Base-by-base conservation (phyloP, 305 asterid species). In the Ajuga reptans region DNA sequence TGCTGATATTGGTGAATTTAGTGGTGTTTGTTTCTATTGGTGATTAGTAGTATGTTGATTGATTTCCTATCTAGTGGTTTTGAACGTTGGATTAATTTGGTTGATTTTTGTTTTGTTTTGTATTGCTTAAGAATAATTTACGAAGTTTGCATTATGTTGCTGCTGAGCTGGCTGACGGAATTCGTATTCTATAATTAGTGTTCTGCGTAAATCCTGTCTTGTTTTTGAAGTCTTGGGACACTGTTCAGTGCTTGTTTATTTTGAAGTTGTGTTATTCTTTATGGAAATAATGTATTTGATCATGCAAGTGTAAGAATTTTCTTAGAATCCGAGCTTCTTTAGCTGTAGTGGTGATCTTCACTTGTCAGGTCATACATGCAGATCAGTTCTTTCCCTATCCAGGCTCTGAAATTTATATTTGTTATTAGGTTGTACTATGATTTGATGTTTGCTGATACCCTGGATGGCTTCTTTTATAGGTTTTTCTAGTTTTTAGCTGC, bases 401-500 rank as follows among this genome's bases (percentile, higher is more conserved):
- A 15, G 11, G 39, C 33, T 46, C 24, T 16, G 24, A 36, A 47
- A 49, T 37, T 55, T 60, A 10, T 71, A 14, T 57, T 57, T 69
- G 51, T 76, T 29, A 27, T 41, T 33, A 16, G 17, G 34, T 24
- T 52, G 51, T 10, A 9, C 70, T 24, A 9, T 70, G 59, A 58
- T 39, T 41, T 52, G 16, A 64, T 63, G 62, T 29, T 71, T 74
- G 59, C 65, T 71, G 78, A 64, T 71, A 66, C 16, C 34, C 46
- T 17, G 68, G 55, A 46, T 78, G 66, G 33, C 52, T 68, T 74
- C 52, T 59, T 64, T 55, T 77, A n/a, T 50, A 77, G 69, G 80
- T 75, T 70, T 37, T 66, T 65, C 54, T 57, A 75, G 82, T 74
- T 75, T 69, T 55, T 82, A 50, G 71, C 57, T 64, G 61, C 50